Base-by-base conservation (phyloP, 768 basidiomycete species). In the Coprinellus aureogranulatus region DNA sequence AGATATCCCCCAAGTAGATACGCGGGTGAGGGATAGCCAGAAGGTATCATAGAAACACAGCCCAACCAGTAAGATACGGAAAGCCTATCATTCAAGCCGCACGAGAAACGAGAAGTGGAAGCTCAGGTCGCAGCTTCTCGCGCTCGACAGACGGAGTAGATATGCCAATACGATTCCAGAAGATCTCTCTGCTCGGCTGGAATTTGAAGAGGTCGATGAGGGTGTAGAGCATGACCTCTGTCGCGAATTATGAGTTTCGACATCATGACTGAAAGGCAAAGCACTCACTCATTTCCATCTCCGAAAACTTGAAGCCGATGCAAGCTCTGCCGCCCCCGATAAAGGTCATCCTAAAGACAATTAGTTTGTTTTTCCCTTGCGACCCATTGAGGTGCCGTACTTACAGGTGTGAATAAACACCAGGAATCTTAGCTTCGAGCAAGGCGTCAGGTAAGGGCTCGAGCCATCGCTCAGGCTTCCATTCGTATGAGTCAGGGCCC, bases 381-480 rank as follows among this genome's bases (percentile, higher is more conserved):
- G 12, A 14, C 9, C 40, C 10, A 30, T 46, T 2, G 56, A 26
- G 11, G 16, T 11, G 14, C 34, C 14, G 34, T 6, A 55, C 75
- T 63, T 59, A 79, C 78, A 78, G 47, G 55, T 77, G 69, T 2
- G 78, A 74, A 59, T 81, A 81, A 6, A 80, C 64, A 0, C 79
- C 79, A 2, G 80, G 78, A 11, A 78, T 67, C 22, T 67, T 72
- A 3, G 77, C 76, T 11, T 73, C 67, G 2, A 54, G 54, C 2
- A 81, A 62, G 18, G 63, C 52, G 6, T 72, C 64, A 4, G 77
- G 79, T 18, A 78, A 64, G 0, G 71, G 70, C 2, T 66, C 59
- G 1, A 81, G 67, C 81, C 81, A 82, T 20, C 81, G 67, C 61
- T 82, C 79, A 1, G 81, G 81, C 61, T 79, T 81, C 79, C 79